phyloP scores from a whole-genome alignment of 2,329 filamentous ascomycete species.

The Trichophaea hybrida region DNA sequence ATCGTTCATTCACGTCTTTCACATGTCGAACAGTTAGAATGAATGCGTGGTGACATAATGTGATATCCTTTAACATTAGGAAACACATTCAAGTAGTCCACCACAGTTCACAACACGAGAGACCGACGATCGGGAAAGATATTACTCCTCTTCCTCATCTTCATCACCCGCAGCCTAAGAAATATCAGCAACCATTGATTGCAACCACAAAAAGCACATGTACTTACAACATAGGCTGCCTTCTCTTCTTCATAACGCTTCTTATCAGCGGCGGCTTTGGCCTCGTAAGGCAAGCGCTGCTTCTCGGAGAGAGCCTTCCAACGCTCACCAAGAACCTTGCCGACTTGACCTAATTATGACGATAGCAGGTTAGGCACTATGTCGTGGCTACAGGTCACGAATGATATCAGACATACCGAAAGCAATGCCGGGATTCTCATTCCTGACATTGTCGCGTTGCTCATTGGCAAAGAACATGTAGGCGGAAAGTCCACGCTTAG shows the following conservation, averaged over 20 bases:
- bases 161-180: slow-evolving; percentile 24
- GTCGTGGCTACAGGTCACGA: not conserved
- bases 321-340: slow-evolving; percentile 93
- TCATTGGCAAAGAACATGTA: slow-evolving; percentile 99
- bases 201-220: slow-evolving; percentile 2
- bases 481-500: slow-evolving; percentile 96
- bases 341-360: slow-evolving; percentile 59
- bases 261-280: slow-evolving; percentile 94
- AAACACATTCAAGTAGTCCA: not conserved
- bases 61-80: not conserved
- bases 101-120: not conserved
- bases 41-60: not conserved
- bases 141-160: slow-evolving; percentile 26
- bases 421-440: slow-evolving; percentile 94
- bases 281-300: slow-evolving; percentile 86
- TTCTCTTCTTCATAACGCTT: slow-evolving; percentile 99
- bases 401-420: slow-evolving; percentile 51
- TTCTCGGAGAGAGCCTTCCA: slow-evolving; percentile 95
- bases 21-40: not conserved
- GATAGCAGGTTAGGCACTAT: not conserved
- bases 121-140: not conserved
- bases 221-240: slow-evolving; percentile 72
- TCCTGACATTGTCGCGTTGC: slow-evolving; percentile 92
- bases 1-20: slow-evolving; percentile 1
- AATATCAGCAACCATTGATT: not conserved